Conservation (phyloP, 306 rosid genomes). For the Castanospermum australe region DNA sequence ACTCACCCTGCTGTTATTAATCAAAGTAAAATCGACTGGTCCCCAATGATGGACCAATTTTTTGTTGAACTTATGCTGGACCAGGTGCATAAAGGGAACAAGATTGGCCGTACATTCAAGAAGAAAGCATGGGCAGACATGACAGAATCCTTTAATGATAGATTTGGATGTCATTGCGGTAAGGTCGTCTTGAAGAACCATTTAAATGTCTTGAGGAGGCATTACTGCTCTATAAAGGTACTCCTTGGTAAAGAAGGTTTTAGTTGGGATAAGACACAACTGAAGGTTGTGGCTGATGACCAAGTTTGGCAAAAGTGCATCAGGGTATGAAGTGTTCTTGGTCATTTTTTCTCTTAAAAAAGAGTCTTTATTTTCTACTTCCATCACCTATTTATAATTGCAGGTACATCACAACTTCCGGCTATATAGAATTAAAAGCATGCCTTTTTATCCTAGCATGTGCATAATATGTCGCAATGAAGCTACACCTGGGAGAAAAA, state of each 20-base stretch:
- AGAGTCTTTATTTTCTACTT: constrained; percentile 7
- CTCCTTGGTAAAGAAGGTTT: constrained; percentile 54
- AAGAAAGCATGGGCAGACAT: constrained; percentile 54
- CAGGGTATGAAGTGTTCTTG: constrained; percentile 31
- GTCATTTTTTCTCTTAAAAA: not conserved
- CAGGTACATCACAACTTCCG: constrained; percentile 53
- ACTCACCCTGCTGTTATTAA: not conserved
- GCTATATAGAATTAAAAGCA: constrained; percentile 40
- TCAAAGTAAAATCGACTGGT: constrained; percentile 42
- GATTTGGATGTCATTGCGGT: constrained; percentile 40
- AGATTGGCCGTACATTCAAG: constrained; percentile 44
- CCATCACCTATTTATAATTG: constrained; percentile 11
- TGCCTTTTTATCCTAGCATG: constrained; percentile 51
- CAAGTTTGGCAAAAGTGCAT: constrained; percentile 47
- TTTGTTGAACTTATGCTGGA: constrained; percentile 55
- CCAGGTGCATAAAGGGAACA: constrained; percentile 50
- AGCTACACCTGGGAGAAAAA: constrained; percentile 6
- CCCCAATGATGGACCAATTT: constrained; percentile 47
- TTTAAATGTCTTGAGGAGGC: constrained; percentile 47
- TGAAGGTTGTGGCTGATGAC: constrained; percentile 53
- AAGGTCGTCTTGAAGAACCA: constrained; percentile 57
- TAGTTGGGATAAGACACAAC: constrained; percentile 48
- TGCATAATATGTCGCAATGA: constrained; percentile 49
- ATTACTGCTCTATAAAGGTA: constrained; percentile 37
- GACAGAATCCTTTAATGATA: constrained; percentile 42